Base-by-base conservation (phyloP, 1,284 basidiomycete genomes). In the Porodaedalea pini region DNA sequence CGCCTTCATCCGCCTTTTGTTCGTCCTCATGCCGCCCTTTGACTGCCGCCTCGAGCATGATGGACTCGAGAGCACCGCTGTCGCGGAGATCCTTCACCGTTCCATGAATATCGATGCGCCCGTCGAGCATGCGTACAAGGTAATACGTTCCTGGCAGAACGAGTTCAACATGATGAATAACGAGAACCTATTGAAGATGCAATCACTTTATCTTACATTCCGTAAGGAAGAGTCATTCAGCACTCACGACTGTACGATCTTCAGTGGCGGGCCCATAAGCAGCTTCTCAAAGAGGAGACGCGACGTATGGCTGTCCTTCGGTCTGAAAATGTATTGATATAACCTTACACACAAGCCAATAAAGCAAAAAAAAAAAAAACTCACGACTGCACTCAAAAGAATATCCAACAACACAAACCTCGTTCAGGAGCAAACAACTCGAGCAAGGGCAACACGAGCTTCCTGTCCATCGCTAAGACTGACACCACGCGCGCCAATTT, bases 91-190 rank as follows among this genome's bases (percentile, higher is more conserved):
- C 85, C 55, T 78, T 74, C 19, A 87, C 72, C 0, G 76, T 78
- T 0, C 88, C 88, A 62, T 88, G 82, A 0, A 81, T 81, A 55
- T 88, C 84, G 53, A 90, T 82, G 8, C 83, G 76, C 2, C 88
- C 88, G 63, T 88, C 85, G 3, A 88, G 75, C 83, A 90, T 85
- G 15, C 85, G 80, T 4, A 90, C 78, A 19, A 88, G 73, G 64
- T 88, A 88, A 58, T 83, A 68, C 0, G 86, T 79, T 1, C 80
- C 83, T 0, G 87, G 86, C 19, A 89, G 76, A 17, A 89, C 84
- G 1, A 90, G 75, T 56, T 88, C 84, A 47, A 89, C 83, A 61
- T 90, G 86, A 62, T 90, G 87, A 0, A 88, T 90, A 13, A 88
- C 85, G 5, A 88, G 74, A 47, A 87, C 70, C 82, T 85, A 60